These are phyloP conservation scores for Gossypium australe DNA, from an alignment of 345 rosid species.

Conservation along the genomic window DNA sequence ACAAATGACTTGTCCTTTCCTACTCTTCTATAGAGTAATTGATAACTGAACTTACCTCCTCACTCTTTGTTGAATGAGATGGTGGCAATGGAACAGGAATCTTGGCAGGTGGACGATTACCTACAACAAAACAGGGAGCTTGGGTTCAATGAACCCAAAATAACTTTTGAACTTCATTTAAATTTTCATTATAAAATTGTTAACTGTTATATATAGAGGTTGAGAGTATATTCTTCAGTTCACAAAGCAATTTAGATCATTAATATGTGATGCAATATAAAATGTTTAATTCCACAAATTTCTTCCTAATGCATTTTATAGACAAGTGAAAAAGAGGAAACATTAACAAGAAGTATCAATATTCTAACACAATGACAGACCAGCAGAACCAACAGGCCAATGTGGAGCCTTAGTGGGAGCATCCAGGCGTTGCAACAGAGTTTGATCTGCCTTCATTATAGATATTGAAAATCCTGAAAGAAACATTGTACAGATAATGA, in stretches of 20 bases:
- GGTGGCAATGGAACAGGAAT: slow-evolving; percentile 79
- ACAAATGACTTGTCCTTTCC: background rate
- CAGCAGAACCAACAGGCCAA: slow-evolving; percentile 91
- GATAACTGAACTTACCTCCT: slow-evolving; percentile 42
- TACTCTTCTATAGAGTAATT: background rate
- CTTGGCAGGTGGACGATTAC: slow-evolving; percentile 84
- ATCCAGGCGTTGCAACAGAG: slow-evolving; percentile 64
- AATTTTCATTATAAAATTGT: background rate
- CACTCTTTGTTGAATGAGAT: slow-evolving; percentile 48
- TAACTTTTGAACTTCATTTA: background rate
- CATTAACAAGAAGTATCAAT: slow-evolving; percentile 10
- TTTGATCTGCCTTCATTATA: slow-evolving; percentile 82
- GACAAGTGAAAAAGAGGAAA: background rate
- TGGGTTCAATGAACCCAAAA: slow-evolving; percentile 10
- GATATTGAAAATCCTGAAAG: slow-evolving; percentile 83
- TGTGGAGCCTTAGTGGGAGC: slow-evolving; percentile 91
- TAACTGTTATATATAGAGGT: background rate
- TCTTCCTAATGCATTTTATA: background rate
- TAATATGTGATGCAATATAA: background rate
- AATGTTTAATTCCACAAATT: background rate
- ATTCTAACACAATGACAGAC: slow-evolving; percentile 34
- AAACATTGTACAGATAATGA: slow-evolving; percentile 12
- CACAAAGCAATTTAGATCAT: slow-evolving; percentile 4
- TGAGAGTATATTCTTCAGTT: background rate
- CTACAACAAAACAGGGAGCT: slow-evolving; percentile 33